Evolutionary conservation across 495 filamentous ascomycete species (phyloP), one percentile per base, ranked within the genome.

Genomic region (Aspergillus sclerotioniger): DNA sequence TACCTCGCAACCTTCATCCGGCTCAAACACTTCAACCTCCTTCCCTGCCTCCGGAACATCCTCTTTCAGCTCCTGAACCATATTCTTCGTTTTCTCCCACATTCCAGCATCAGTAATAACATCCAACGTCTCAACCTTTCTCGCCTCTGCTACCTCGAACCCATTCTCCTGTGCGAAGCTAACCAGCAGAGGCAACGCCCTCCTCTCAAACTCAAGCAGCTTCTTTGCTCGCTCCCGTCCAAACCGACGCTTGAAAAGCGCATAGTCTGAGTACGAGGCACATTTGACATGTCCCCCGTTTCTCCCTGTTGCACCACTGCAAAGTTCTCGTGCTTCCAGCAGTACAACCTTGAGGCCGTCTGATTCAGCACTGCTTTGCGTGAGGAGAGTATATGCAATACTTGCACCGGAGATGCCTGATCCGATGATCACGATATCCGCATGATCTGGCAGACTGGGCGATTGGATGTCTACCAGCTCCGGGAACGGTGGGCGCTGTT

Each of bases 281-380:
- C 37, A 41, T 15, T 41, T 59, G 0, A 75, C 68, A 49, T 77
- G 74, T 0, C 74, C 74, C 0, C 76, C 75, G 54, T 79, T 79
- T 0, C 90, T 75, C 0, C 90, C 90, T 0, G 91, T 94, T 16
- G 90, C 91, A 15, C 91, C 91, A 74, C 80, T 90, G 66, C 88
- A 92, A 8, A 86, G 83, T 69, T 89, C 85, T 50, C 90, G 79
- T 6, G 90, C 90, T 70, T 96, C 91, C 2, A 96, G 74, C 79
- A 94, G 86, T 1, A 91, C 78, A 0, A 92, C 68, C 8, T 71
- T 78, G 3, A 61, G 67, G 50, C 21, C 8, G 21, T 49, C 67
- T 5, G 16, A 1, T 51, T 44, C 31, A 10, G 19, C 15, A 3
- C 31, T 8, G 16, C 15, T 17, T 25, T 75, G 69, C 59, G 81